These are phyloP conservation scores for Hortaea werneckii DNA, from an alignment of 2,329 filamentous ascomycete species.

Conservation along the genomic window DNA sequence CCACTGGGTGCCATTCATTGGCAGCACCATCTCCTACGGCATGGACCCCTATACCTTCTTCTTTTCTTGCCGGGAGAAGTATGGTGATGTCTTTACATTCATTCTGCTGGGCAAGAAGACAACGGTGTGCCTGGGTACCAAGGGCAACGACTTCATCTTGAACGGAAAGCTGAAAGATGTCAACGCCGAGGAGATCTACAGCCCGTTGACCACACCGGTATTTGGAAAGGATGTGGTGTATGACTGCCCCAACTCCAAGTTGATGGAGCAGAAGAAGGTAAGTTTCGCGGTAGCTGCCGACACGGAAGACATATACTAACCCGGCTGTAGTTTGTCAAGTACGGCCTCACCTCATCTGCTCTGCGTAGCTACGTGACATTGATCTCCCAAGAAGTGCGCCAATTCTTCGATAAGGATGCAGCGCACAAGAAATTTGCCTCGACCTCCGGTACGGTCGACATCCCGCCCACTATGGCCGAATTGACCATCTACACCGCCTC, in stretches of 20 bases:
- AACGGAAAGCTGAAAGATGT: constrained; percentile 86
- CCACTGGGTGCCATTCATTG: constrained; percentile 61
- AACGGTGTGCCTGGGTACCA: constrained; percentile 71
- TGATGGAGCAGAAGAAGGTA: constrained; percentile 96
- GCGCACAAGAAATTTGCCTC: constrained; percentile 28
- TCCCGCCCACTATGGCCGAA: constrained; percentile 68
- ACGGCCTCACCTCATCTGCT: constrained; percentile 64
- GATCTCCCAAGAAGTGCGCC: constrained; percentile 63
- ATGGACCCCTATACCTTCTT: constrained; percentile 92
- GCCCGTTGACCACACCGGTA: constrained; percentile 57
- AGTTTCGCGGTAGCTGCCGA: constrained; percentile 13
- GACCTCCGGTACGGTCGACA: constrained; percentile 52
- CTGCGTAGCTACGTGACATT: constrained; percentile 69
- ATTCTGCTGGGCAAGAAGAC: constrained; percentile 80
- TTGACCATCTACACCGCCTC: constrained; percentile 87
- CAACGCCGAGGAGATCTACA: constrained; percentile 84
- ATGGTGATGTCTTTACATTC: constrained; percentile 85
- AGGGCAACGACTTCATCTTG: constrained; percentile 82
- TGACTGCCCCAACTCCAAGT: constrained; percentile 80
- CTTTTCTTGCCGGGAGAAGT: constrained; percentile 61
- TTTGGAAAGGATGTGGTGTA: constrained; percentile 85
- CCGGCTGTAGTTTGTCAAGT: constrained; percentile 61
- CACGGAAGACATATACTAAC: not conserved
- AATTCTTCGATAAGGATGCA: constrained; percentile 59
- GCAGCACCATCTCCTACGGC: constrained; percentile 86